phyloP scores from a whole-genome alignment of 2,329 filamentous ascomycete species.

The Gaeumannomyces tritici region DNA sequence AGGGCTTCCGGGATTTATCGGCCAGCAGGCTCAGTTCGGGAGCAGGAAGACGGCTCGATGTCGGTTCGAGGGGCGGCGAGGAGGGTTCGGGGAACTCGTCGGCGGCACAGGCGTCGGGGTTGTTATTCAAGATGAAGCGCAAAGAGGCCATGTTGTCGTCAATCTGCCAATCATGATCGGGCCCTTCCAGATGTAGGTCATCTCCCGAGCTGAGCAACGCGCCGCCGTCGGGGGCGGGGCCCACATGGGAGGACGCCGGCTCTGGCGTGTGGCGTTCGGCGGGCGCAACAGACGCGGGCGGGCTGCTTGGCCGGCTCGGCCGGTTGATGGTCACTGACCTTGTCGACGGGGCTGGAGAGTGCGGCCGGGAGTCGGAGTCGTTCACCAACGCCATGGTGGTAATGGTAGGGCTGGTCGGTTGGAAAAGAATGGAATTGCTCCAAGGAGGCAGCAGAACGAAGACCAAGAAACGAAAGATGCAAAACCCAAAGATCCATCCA shows the following conservation, averaged over 20 bases:
- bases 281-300: not conserved
- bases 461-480: not conserved
- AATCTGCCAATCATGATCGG: not conserved
- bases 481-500: not conserved
- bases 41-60: not conserved
- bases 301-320: not conserved
- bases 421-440: not conserved
- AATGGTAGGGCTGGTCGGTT: not conserved
- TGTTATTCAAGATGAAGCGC: not conserved
- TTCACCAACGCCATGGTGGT: not conserved
- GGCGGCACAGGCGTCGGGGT: not conserved
- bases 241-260: not conserved
- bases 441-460: not conserved
- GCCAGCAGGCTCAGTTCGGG: not conserved
- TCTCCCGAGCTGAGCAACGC: not conserved
- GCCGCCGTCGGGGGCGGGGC: not conserved
- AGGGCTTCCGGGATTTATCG: conserved; percentile 32
- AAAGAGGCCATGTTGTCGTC: not conserved
- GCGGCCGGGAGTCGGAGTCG: not conserved
- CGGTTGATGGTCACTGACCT: not conserved
- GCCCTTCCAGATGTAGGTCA: not conserved
- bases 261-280: not conserved
- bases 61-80: not conserved
- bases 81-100: not conserved
- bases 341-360: not conserved